Percentiles rank a stretch among this genome's conserved stretches.
These are phyloP conservation scores for Hymenoscyphus infarciens DNA, from an alignment of 2,329 filamentous ascomycete genomes.

Conservation along the genomic window DNA sequence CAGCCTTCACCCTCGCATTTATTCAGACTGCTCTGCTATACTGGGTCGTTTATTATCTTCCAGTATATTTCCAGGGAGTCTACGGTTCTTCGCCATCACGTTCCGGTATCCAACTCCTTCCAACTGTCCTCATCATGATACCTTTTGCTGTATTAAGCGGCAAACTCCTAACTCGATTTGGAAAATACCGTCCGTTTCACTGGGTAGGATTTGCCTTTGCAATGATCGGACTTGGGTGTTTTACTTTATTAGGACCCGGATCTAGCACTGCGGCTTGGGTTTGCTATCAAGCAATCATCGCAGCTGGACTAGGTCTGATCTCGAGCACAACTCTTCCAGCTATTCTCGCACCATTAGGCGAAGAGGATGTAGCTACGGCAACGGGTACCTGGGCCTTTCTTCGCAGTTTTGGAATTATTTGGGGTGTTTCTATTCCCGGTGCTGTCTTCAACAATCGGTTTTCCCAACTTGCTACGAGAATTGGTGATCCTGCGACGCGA, in stretches of 20 bases:
- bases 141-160: slow-evolving; percentile 39
- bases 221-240: slow-evolving; percentile 35
- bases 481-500: background rate
- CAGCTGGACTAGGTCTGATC: slow-evolving; percentile 42
- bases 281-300: slow-evolving; percentile 40
- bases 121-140: slow-evolving; percentile 40
- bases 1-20: slow-evolving; percentile 37
- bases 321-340: slow-evolving; percentile 43
- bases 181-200: slow-evolving; percentile 40
- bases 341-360: slow-evolving; percentile 40
- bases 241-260: slow-evolving; percentile 38
- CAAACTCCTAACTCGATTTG: slow-evolving; percentile 34
- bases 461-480: background rate
- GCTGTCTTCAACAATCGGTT: background rate
- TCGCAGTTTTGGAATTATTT: slow-evolving; percentile 45
- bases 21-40: slow-evolving; percentile 38
- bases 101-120: slow-evolving; percentile 53
- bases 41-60: slow-evolving; percentile 40
- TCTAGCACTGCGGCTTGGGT: slow-evolving; percentile 41
- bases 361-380: slow-evolving; percentile 34
- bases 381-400: slow-evolving; percentile 38
- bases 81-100: slow-evolving; percentile 48
- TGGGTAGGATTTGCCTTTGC: background rate
- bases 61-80: slow-evolving; percentile 46
- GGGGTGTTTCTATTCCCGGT: slow-evolving; percentile 42